Evolutionary conservation across 1,284 basidiomycete species (phyloP).

Genomic region (Tilletia horrida): DNA sequence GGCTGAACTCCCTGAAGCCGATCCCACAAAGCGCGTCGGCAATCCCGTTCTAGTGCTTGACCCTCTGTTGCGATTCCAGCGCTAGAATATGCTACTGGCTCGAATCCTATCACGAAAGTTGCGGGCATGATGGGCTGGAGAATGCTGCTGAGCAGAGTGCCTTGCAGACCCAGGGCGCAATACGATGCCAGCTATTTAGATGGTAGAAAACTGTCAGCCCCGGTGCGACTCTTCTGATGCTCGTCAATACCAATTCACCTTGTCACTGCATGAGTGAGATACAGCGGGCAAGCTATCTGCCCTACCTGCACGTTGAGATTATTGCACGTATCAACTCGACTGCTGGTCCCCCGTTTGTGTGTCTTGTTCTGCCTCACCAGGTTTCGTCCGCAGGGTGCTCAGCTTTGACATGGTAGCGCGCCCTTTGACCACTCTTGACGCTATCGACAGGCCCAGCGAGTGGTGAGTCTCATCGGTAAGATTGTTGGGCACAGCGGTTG

Average conservation of each 20-base stretch:
- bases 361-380: conserved; percentile 58
- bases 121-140: conserved; percentile 67
- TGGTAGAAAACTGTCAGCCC: neutral
- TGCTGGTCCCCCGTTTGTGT: neutral
- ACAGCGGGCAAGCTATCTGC: conserved; percentile 75
- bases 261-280: conserved; percentile 86
- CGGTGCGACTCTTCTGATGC: neutral
- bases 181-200: conserved; percentile 69
- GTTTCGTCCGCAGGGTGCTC: conserved; percentile 80
- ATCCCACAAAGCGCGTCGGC: neutral
- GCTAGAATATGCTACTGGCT: neutral
- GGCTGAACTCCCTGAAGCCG: neutral
- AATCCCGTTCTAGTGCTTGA: neutral
- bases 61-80: neutral
- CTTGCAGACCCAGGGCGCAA: conserved; percentile 78
- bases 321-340: neutral
- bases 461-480: too few species aligned
- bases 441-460: conserved; percentile 39
- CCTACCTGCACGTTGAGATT: conserved; percentile 56
- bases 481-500: too few species aligned
- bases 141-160: conserved; percentile 66
- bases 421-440: conserved; percentile 60
- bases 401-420: conserved; percentile 71
- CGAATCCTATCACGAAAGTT: conserved; percentile 65
- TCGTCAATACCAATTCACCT: neutral